Evolutionary conservation across 1,139 yeast genomes (phyloP), one percentile per base, ranked within the genome.

Genomic region (Lodderomyces margitis): DNA sequence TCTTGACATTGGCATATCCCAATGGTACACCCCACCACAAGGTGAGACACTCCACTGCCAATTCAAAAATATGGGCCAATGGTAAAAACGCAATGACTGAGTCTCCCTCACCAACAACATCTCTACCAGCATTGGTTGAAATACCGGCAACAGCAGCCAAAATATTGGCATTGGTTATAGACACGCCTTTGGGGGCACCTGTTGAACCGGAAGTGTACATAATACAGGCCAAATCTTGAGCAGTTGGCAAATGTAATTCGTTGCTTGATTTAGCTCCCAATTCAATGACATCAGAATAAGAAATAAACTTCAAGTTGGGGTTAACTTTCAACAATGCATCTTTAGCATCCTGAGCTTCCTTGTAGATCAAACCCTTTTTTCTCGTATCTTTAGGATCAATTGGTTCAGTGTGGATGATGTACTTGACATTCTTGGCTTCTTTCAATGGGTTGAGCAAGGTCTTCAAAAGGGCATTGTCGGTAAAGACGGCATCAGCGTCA

Each of bases 151-250:
- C 63, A 55, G 95, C 96, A 11, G 95, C 85, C 41, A 89, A 64
- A 37, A 92, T 75, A 61, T 89, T 89, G 44, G 69, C 72, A 58
- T 92, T 94, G 40, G 81, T 75, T 52, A 94, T 70, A 27, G 87
- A 89, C 34, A 92, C 99, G 66, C 99, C 99, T 73, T 92, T 92
- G 57, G 98, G 98, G 49, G 83, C 82, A 56, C 98, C 98, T 14
- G 98, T 91, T 14, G 98, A 89, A 40, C 99, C 99, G 0, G 98
- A 91, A 20, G 99, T 92, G 74, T 92, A 92, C 98, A 94, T 92
- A 61, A 92, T 88, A 71, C 96, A 87, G 34, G 92, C 80, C 43
- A 83, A 59, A 56, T 88, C 95, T n/a, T 80, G 80, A 9, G 94
- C 79, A 48, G 70, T 74, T 42, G 95, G 88, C 12, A 75, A 75